Conservation (phyloP, 306 rosid species). For the Lathyrus oleraceus region DNA sequence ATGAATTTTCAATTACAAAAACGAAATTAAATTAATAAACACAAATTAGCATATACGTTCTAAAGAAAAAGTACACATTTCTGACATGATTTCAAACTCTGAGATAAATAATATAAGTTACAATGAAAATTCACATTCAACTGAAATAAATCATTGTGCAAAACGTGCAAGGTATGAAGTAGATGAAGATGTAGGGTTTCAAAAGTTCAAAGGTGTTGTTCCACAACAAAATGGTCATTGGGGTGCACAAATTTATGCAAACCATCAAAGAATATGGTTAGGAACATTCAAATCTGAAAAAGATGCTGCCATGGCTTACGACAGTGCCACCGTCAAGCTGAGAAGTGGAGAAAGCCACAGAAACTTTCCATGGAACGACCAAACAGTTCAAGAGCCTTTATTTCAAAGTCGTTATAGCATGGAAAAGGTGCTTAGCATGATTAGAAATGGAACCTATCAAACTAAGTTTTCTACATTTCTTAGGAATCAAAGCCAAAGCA, state of each 20-base stretch:
- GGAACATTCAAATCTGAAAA: conserved; percentile 76
- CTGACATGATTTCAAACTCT: conserved; percentile 7
- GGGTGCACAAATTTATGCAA: conserved; percentile 90
- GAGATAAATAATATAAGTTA: neutral
- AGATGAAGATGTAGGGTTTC: conserved; percentile 2
- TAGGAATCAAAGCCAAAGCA: neutral
- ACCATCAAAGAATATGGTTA: conserved; percentile 87
- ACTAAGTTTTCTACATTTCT: conserved; percentile 55
- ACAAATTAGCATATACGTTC: neutral
- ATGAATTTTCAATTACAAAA: neutral
- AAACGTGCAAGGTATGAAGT: conserved; percentile 33
- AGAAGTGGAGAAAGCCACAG: conserved; percentile 62
- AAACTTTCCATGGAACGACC: conserved; percentile 70
- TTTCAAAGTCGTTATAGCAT: conserved; percentile 60
- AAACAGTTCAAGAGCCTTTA: conserved; percentile 55
- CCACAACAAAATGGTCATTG: conserved; percentile 85
- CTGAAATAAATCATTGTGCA: neutral
- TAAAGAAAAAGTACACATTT: neutral
- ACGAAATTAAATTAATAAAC: neutral
- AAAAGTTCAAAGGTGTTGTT: conserved; percentile 77
- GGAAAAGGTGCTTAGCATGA: conserved; percentile 62
- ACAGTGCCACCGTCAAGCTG: conserved; percentile 75
- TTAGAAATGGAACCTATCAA: conserved; percentile 73
- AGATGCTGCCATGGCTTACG: conserved; percentile 88
- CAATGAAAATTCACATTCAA: conserved; percentile 12